Conservation (phyloP, 2,329 filamentous ascomycete species). For the Trichophyton benhamiae region DNA sequence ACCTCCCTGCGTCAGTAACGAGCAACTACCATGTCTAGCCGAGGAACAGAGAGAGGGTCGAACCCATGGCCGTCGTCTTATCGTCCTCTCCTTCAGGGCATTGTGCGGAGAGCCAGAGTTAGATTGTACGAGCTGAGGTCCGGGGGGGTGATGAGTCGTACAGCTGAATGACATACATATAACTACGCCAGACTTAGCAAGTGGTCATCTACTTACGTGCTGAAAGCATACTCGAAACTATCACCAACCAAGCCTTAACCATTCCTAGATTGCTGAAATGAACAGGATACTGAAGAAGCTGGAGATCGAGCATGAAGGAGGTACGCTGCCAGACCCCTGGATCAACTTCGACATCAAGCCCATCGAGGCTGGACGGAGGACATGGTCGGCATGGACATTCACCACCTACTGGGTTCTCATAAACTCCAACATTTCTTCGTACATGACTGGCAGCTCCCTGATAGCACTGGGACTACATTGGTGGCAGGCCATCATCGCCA, state of each 20-base stretch:
- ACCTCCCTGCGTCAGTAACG: background rate
- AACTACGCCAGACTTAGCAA: no score
- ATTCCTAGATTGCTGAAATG: background rate
- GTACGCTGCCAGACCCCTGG: conserved; percentile 20
- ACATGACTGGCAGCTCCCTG: conserved; percentile 25
- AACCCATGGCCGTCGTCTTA: background rate
- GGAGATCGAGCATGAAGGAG: conserved; percentile 17
- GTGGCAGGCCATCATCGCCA: conserved; percentile 25
- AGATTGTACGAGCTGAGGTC: no score
- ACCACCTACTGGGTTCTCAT: conserved; percentile 40
- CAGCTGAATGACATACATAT: no score
- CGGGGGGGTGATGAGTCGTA: no score
- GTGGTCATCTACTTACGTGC: background rate
- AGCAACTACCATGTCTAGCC: background rate
- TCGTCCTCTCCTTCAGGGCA: background rate
- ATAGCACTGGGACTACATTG: conserved; percentile 24
- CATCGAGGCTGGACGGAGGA: conserved; percentile 32
- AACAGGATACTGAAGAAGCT: conserved; percentile 11
- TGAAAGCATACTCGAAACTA: background rate
- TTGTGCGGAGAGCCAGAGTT: background rate
- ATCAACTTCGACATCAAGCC: conserved; percentile 42
- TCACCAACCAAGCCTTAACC: no score
- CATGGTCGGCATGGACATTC: conserved; percentile 34
- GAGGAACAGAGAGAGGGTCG: background rate
- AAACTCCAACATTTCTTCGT: conserved; percentile 30